Conservation (phyloP, 2,329 filamentous ascomycete genomes). For the Madurella fahalii region DNA sequence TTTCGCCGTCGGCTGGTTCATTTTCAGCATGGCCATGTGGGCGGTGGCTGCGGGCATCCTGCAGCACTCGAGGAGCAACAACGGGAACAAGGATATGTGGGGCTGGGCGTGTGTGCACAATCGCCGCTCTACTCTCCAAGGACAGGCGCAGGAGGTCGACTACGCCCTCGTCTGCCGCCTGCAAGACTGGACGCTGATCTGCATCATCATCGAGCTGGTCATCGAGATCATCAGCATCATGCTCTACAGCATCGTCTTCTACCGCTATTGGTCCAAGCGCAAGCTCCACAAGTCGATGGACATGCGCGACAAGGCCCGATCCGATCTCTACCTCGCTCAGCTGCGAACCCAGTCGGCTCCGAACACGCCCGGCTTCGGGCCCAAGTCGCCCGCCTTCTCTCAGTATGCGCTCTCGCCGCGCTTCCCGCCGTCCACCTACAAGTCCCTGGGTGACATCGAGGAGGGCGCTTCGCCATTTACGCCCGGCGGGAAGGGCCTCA, state of each 20-base stretch:
- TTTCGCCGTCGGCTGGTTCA: slow-evolving; percentile 90
- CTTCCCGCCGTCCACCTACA: slow-evolving; percentile 55
- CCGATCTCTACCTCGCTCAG: slow-evolving; percentile 89
- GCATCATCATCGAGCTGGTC: slow-evolving; percentile 94
- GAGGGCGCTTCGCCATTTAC: slow-evolving; percentile 45
- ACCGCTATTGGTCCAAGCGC: slow-evolving; percentile 95
- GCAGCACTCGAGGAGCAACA: slow-evolving; percentile 70
- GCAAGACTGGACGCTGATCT: slow-evolving; percentile 89
- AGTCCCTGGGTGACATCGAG: slow-evolving; percentile 37
- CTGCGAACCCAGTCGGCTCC: slow-evolving; percentile 82
- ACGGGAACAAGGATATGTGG: slow-evolving; percentile 86
- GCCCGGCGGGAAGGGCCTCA: slow-evolving; percentile 49
- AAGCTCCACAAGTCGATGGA: slow-evolving; percentile 97
- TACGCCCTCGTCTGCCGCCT: slow-evolving; percentile 90
- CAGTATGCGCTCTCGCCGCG: slow-evolving; percentile 56
- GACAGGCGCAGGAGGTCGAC: slow-evolving; percentile 63
- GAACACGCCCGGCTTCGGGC: slow-evolving; percentile 86
- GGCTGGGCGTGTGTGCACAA: slow-evolving; percentile 97
- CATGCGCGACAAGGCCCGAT: slow-evolving; percentile 85
- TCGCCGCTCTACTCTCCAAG: slow-evolving; percentile 70
- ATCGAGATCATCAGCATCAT: slow-evolving; percentile 86
- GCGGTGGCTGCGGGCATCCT: slow-evolving; percentile 78
- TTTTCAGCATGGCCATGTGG: slow-evolving; percentile 92
- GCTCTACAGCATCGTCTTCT: slow-evolving; percentile 93
- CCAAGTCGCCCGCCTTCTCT: slow-evolving; percentile 57